Evolutionary conservation across 768 basidiomycete genomes (phyloP), one percentile per base, ranked within the genome.

Genomic region (Auriscalpium orientale): DNA sequence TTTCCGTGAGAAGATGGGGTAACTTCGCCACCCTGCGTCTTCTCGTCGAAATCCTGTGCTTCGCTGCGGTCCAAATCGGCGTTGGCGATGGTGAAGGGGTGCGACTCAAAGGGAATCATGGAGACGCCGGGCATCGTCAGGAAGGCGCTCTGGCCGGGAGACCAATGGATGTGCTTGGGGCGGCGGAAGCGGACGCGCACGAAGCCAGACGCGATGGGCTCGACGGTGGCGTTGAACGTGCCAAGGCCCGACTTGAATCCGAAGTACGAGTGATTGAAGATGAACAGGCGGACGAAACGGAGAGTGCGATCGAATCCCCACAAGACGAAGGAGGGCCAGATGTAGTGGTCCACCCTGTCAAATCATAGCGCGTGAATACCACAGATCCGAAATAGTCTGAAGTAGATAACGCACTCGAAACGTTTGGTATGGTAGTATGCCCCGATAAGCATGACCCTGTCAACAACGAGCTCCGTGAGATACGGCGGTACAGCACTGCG

Each of bases 31-130:
- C 44, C 18, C 28, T n/a, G 22, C 40, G 54, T 48, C 54, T 58
- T 60, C 56, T 62, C 59, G 3, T 53, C 49, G n/a, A 37, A 43
- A 13, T 21, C 18, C 22, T 50, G 37, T 37, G 51, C 52, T 15
- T 51, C 56, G 15, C 15, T 21, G 4, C 40, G 22, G 28, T 18
- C n/a, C 13, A 40, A 20, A 18, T 60, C 51, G n/a, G 58, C 63
- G n/a, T 70, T 78, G 7, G 79, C 71, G 54, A 85, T 83, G 0
- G 83, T 82, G 67, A 85, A 85, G 2, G 84, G 84, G 57, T 85
- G 84, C 0, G 79, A 67, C 65, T 85, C 79, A 34, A 78, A 73
- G 6, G 78, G 76, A 28, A 73, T 64, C 0, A 53, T 50, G 11
- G 78, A 78, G 7, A 81, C 69, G 1, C 70, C 62, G 4, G 81